Percentiles rank a stretch among this genome's conserved stretches.
These are phyloP conservation scores for Candida tallmaniae DNA, from an alignment of 805 yeast species.

Conservation along the genomic window DNA sequence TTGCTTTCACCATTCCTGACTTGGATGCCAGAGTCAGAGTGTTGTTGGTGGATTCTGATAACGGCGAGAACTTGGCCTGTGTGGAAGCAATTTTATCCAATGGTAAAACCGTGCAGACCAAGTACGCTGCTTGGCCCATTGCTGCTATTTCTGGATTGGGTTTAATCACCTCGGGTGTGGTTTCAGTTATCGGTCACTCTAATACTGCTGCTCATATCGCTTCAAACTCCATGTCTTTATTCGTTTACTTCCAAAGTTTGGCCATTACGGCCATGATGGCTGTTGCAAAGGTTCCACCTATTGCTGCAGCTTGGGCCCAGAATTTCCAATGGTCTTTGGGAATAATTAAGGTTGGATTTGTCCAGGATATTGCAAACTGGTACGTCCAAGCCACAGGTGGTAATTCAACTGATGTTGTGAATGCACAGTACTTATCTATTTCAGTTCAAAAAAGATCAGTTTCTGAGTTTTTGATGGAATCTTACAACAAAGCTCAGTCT, in stretches of 20 bases:
- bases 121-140: conserved; percentile 92
- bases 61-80: conserved; percentile 68
- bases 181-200: conserved; percentile 83
- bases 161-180: conserved; percentile 78
- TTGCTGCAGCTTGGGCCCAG: conserved; percentile 97
- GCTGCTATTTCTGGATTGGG: conserved; percentile 91
- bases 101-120: conserved; percentile 91
- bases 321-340: conserved; percentile 97
- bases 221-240: conserved; percentile 89
- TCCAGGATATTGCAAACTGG: conserved; percentile 88
- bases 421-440: conserved; percentile 65
- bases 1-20: conserved; percentile 91
- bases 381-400: conserved; percentile 96
- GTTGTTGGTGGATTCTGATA: conserved; percentile 47
- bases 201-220: conserved; percentile 96
- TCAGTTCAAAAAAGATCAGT: conserved; percentile 66
- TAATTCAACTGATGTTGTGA: conserved; percentile 66
- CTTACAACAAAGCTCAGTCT: conserved; percentile 9
- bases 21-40: conserved; percentile 89
- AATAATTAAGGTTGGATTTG: conserved; percentile 66
- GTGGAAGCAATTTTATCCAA: conserved; percentile 82
- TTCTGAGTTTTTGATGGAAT: conserved; percentile 13
- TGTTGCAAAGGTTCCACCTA: conserved; percentile 87
- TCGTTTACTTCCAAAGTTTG: conserved; percentile 88
- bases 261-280: conserved; percentile 96